Conservation (phyloP, 2,329 filamentous ascomycete species). For the Akanthomyces muscarius region DNA sequence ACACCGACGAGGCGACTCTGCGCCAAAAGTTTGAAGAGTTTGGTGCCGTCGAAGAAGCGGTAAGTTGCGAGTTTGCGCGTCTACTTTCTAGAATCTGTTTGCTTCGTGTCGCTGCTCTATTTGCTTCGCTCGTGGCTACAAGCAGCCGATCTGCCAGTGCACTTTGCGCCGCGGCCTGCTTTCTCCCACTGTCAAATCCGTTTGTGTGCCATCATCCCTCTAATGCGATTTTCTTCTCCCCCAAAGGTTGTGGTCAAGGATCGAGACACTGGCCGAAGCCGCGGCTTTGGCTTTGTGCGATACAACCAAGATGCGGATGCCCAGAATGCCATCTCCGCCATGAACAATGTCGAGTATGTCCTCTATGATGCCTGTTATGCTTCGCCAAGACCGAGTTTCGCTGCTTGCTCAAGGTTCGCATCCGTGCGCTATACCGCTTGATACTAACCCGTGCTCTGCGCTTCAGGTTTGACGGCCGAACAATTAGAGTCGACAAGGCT, state of each 20-base stretch:
- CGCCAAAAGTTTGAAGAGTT: conserved; percentile 91
- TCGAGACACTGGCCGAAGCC: conserved; percentile 91
- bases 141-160: neutral
- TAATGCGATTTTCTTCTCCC: conserved; percentile 9
- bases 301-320: conserved; percentile 75
- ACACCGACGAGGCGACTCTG: conserved; percentile 86
- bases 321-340: conserved; percentile 68
- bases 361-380: conserved; percentile 7
- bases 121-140: neutral
- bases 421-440: conserved; percentile 17
- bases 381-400: conserved; percentile 15
- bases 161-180: neutral
- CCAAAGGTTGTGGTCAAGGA: conserved; percentile 87
- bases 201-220: conserved; percentile 12
- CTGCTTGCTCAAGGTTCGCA: conserved; percentile 18
- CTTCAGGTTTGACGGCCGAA: conserved; percentile 84
- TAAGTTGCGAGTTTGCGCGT: conserved; percentile 48
- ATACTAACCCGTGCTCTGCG: conserved; percentile 17
- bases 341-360: conserved; percentile 88
- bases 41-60: conserved; percentile 88
- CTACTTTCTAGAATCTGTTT: conserved; percentile 16
- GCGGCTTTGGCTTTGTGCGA: conserved; percentile 95
- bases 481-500: conserved; percentile 93
- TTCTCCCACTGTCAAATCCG: neutral
- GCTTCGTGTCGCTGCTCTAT: neutral